A percentile compares a stretch with the other conserved stretches of the same genome.
These are phyloP conservation scores for Verticillium klebahnii DNA, from an alignment of 2,329 filamentous ascomycete genomes.

Conservation along the genomic window DNA sequence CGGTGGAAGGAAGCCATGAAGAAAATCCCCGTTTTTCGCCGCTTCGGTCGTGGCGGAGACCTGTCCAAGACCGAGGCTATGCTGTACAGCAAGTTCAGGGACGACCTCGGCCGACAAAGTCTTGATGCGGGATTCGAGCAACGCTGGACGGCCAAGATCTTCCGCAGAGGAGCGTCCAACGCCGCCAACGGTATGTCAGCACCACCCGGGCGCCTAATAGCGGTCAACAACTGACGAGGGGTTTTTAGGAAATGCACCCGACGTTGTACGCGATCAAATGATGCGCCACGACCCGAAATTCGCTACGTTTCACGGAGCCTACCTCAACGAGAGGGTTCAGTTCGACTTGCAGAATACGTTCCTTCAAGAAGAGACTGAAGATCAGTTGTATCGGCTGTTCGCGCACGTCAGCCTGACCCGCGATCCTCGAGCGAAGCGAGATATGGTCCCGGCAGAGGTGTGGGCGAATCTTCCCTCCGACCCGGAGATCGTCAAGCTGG, in stretches of 20 bases:
- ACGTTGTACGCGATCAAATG: constrained; percentile 22
- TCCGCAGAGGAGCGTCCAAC: constrained; percentile 17
- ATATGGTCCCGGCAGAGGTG: constrained; percentile 24
- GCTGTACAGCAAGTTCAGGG: constrained; percentile 18
- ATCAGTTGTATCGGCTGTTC: constrained; percentile 16
- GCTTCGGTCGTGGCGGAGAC: constrained; percentile 1
- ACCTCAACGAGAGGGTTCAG: constrained; percentile 21
- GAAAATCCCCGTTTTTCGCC: constrained; percentile 20
- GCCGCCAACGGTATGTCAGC: constrained; percentile 15
- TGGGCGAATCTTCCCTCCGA: constrained; percentile 18
- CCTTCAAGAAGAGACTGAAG: constrained; percentile 17
- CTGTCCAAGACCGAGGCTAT: constrained; percentile 15
- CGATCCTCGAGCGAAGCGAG: constrained; percentile 18
- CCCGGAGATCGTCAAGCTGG: constrained; percentile 18
- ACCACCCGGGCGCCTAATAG: not conserved
- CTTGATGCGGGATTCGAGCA: constrained; percentile 15
- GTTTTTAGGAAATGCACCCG: constrained; percentile 15
- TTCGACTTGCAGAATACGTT: constrained; percentile 25
- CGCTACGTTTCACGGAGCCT: constrained; percentile 19
- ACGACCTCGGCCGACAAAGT: constrained; percentile 20
- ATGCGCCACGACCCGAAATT: constrained; percentile 22
- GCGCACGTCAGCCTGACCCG: constrained; percentile 20
- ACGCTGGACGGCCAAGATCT: constrained; percentile 10
- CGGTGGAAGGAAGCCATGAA: constrained; percentile 20
- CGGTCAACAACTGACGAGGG: not conserved